Percentiles rank a stretch among this genome's conserved stretches.
These are phyloP conservation scores for Cairneyella variabilis DNA, from an alignment of 495 filamentous ascomycete species.

Conservation along the genomic window DNA sequence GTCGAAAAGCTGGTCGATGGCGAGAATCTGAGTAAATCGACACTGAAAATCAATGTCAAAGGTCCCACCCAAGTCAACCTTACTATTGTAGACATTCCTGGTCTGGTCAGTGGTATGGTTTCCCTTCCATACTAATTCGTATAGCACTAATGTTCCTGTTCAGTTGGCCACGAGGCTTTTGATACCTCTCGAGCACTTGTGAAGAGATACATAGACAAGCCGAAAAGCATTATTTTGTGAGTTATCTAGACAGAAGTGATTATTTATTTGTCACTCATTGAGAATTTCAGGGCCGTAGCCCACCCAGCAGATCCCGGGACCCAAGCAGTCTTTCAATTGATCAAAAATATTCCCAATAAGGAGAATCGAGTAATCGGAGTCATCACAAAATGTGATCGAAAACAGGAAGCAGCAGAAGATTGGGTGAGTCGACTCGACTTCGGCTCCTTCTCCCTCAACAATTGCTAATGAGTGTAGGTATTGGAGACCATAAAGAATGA, in stretches of 20 bases:
- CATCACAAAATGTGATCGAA: constrained; percentile 56
- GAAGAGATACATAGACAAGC: constrained; percentile 50
- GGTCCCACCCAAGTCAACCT: constrained; percentile 55
- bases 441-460: neutral
- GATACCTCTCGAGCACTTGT: constrained; percentile 45
- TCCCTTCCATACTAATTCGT: neutral
- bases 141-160: constrained; percentile 23
- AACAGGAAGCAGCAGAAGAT: constrained; percentile 43
- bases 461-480: neutral
- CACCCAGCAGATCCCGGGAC: constrained; percentile 54
- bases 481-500: neutral
- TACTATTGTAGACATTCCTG: constrained; percentile 62
- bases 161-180: constrained; percentile 35
- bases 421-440: neutral
- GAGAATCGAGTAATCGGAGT: constrained; percentile 52
- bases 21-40: constrained; percentile 40
- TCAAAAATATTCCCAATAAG: constrained; percentile 40
- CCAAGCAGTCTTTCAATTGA: constrained; percentile 52
- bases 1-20: neutral
- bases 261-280: neutral
- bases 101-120: constrained; percentile 42
- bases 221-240: constrained; percentile 6
- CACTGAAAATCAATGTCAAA: constrained; percentile 55
- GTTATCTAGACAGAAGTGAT: neutral
- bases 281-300: constrained; percentile 28